A percentile compares a stretch with the other conserved stretches of the same genome.
These are phyloP conservation scores for Jatropha podagrica DNA, from an alignment of 441 rosid genomes.

Conservation along the genomic window DNA sequence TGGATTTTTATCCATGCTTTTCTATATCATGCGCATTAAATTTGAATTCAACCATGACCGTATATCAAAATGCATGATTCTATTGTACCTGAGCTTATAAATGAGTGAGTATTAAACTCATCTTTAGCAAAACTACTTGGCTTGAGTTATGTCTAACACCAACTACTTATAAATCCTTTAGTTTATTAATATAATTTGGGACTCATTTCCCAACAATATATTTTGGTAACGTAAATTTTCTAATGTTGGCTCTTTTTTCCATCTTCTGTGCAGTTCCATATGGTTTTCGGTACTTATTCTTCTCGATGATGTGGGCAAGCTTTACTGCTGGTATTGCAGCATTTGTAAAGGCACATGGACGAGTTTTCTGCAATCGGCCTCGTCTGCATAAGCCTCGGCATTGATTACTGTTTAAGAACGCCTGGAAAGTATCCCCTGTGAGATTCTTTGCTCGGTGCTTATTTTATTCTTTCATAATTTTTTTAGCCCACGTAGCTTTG, in stretches of 20 bases:
- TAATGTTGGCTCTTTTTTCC: neutral
- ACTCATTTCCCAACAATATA: too few species aligned
- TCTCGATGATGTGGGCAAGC: constrained; percentile 77
- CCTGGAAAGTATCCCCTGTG: constrained; percentile 13
- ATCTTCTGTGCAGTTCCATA: constrained; percentile 54
- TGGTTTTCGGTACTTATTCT: constrained; percentile 54
- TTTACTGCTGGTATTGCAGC: constrained; percentile 59
- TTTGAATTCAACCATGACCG: neutral
- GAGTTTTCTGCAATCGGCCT: constrained; percentile 95
- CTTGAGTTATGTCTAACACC: too few species aligned
- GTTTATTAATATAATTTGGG: too few species aligned
- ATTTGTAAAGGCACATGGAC: constrained; percentile 75
- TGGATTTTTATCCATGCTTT: neutral
- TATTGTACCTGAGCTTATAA: too few species aligned
- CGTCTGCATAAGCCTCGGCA: constrained; percentile 78
- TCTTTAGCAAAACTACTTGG: too few species aligned
- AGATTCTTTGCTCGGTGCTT: constrained; percentile 18
- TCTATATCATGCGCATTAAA: neutral
- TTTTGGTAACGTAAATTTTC: neutral
- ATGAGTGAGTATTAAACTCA: too few species aligned
- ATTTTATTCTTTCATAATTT: constrained; percentile 19
- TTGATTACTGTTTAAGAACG: constrained; percentile 35
- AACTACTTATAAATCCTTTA: too few species aligned
- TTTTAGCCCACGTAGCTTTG: constrained; percentile 6
- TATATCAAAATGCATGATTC: too few species aligned